phyloP scores from a whole-genome alignment of 768 basidiomycete genomes.

The Rhodotorula graminis region DNA sequence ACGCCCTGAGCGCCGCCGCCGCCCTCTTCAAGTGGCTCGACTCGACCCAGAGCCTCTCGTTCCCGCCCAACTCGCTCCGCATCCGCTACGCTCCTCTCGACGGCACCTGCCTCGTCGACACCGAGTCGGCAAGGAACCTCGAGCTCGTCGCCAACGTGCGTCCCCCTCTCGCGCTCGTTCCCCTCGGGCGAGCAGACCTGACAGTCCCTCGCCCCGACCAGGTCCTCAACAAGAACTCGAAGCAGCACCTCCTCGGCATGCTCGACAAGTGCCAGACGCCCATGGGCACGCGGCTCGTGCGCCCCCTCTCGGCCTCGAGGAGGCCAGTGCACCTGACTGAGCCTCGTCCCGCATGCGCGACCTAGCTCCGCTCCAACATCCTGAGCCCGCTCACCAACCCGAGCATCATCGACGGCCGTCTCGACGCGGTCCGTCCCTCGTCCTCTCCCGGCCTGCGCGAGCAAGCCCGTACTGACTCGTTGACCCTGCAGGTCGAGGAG shows the following conservation, averaged over 20 bases:
- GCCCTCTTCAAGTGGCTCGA: conserved; percentile 86
- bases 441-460: too few species aligned
- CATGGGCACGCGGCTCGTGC: conserved; percentile 75
- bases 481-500: conserved; percentile 51
- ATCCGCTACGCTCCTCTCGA: conserved; percentile 43
- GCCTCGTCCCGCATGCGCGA: too few species aligned
- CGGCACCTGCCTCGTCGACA: conserved; percentile 87
- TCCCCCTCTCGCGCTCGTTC: too few species aligned
- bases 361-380: conserved; percentile 41
- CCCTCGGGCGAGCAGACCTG: not conserved
- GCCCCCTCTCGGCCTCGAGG: not conserved
- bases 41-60: conserved; percentile 62
- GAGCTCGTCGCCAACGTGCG: conserved; percentile 76
- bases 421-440: conserved; percentile 70
- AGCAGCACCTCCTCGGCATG: conserved; percentile 42
- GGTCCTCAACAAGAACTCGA: conserved; percentile 37
- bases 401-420: conserved; percentile 64
- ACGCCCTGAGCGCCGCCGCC: conserved; percentile 75
- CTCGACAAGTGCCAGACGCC: conserved; percentile 77
- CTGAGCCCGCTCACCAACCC: conserved; percentile 39
- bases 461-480: conserved; percentile 14
- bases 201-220: not conserved
- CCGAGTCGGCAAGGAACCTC: conserved; percentile 78
- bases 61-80: conserved; percentile 50
- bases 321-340: too few species aligned